Percentiles rank a stretch among this genome's conserved stretches.
Conservation (phyloP, 2,329 filamentous ascomycete species). For the Pseudomassariella vexata region DNA sequence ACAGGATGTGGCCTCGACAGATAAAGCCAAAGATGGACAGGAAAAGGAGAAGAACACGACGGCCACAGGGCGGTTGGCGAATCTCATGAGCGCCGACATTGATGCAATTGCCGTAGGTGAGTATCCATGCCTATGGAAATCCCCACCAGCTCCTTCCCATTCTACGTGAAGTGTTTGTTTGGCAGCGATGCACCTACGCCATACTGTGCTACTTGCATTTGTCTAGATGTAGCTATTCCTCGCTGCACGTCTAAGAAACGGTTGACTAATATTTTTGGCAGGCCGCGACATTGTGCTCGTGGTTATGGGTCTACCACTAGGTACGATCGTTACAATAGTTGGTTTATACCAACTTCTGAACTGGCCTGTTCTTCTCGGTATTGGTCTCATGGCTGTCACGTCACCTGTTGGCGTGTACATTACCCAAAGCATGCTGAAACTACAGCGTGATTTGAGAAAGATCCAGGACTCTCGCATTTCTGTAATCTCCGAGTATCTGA, state of each 20-base stretch:
- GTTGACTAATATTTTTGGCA: no score
- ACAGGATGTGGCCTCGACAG: conserved; percentile 21
- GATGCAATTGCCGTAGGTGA: conserved; percentile 47
- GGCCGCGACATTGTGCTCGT: conserved; percentile 46
- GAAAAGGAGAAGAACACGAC: conserved; percentile 29
- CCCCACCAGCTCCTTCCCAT: no score
- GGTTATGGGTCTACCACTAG: conserved; percentile 37
- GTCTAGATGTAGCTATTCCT: no score
- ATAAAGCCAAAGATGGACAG: conserved; percentile 16
- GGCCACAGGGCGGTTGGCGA: conserved; percentile 46
- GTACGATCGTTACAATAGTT: conserved; percentile 40
- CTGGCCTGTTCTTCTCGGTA: conserved; percentile 49
- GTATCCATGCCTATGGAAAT: no score
- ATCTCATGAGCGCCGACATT: conserved; percentile 54
- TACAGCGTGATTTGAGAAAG: conserved; percentile 46
- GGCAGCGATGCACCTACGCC: no score
- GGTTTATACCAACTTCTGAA: conserved; percentile 51
- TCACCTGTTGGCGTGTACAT: conserved; percentile 45
- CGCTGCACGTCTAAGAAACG: no score
- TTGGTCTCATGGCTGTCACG: conserved; percentile 38
- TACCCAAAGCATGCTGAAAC: conserved; percentile 41
- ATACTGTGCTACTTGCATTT: no score
- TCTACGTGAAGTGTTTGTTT: no score
- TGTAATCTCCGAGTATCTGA: conserved; percentile 51
- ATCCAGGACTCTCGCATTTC: conserved; percentile 53